A percentile compares a stretch with the other conserved stretches of the same genome.
Evolutionary conservation across 352 stramenopile species (phyloP).

Genomic region (Globisporangium irregulare): DNA sequence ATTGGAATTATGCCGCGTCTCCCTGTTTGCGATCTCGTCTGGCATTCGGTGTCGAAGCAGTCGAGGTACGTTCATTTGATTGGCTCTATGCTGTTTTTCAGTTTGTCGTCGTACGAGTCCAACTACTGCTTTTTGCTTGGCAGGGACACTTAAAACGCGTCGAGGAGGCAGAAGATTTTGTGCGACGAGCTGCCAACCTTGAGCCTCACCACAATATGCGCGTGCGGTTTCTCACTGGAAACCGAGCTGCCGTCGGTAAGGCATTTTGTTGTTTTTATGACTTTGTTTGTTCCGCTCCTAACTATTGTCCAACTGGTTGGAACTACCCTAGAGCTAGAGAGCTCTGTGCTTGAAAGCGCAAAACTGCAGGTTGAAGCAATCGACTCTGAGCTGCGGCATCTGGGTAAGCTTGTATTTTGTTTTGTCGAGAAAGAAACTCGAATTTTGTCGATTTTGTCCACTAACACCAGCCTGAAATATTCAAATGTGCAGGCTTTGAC

Average conservation of each 20-base stretch:
- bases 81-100: not conserved
- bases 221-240: constrained; percentile 70
- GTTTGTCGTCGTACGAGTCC: not conserved
- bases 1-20: constrained; percentile 95
- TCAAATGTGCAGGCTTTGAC: constrained; percentile 39
- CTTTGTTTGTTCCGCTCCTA: not conserved
- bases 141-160: constrained; percentile 71
- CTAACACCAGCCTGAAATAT: not conserved
- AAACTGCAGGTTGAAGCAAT: constrained; percentile 29
- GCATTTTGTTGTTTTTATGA: not conserved
- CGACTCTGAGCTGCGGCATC: constrained; percentile 27
- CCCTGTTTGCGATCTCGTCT: constrained; percentile 95
- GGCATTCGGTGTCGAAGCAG: constrained; percentile 93
- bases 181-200: constrained; percentile 44
- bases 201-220: constrained; percentile 56
- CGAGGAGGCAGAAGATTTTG: constrained; percentile 63
- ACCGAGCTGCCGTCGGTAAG: constrained; percentile 68
- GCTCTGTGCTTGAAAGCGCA: constrained; percentile 27
- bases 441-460: too few relatives aligned
- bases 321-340: constrained; percentile 38
- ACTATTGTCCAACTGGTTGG: not conserved
- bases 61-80: constrained; percentile 38
- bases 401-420: too few relatives aligned
- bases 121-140: not conserved
- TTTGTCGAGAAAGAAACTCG: too few relatives aligned